Evolutionary conservation across 257 asterid species (phyloP).

Genomic region (Ilex aquifolium): DNA sequence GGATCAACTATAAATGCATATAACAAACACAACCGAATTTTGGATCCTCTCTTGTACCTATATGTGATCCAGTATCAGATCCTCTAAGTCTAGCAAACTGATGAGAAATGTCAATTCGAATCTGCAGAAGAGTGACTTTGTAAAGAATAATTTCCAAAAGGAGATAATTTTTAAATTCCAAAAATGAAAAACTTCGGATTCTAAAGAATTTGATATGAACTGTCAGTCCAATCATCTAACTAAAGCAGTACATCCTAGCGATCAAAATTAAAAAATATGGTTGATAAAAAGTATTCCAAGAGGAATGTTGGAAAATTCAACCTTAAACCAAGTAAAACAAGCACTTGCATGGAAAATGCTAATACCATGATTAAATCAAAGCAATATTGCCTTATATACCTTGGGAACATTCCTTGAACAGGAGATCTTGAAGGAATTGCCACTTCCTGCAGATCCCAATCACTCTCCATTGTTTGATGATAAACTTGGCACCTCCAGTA

Average conservation of each 20-base stretch:
- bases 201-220: constrained; percentile 16
- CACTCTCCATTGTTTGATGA: constrained; percentile 90
- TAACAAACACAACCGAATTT: neutral
- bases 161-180: constrained; percentile 4
- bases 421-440: constrained; percentile 82
- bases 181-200: neutral
- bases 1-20: neutral
- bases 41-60: neutral
- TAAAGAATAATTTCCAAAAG: constrained; percentile 5
- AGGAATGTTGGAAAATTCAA: no score
- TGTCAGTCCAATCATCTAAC: neutral
- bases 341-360: no score
- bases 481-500: constrained; percentile 90
- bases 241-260: no score
- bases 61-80: neutral
- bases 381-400: constrained; percentile 35
- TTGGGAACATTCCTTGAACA: constrained; percentile 60
- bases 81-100: neutral
- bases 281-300: no score
- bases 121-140: neutral
- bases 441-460: constrained; percentile 96
- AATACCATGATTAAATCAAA: neutral
- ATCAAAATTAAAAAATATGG: no score
- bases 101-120: neutral
- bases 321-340: no score